Percentiles rank a stretch among this genome's conserved stretches.
Evolutionary conservation across 768 basidiomycete genomes (phyloP).

Genomic region (Mrakia frigida): DNA sequence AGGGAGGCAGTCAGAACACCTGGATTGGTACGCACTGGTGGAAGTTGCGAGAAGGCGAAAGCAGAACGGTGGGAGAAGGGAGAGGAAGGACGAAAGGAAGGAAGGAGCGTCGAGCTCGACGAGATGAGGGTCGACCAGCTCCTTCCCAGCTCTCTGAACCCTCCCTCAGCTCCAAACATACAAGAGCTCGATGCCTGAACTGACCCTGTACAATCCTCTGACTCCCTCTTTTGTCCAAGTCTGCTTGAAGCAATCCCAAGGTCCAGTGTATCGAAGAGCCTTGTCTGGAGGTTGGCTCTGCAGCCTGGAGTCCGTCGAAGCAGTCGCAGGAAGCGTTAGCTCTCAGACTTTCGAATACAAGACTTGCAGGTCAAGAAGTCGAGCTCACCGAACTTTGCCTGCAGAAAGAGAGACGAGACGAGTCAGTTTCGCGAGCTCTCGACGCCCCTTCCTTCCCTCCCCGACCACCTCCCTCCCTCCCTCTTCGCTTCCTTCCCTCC

Average conservation of each 20-base stretch:
- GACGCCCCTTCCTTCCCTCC: not conserved
- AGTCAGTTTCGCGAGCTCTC: constrained; percentile 6
- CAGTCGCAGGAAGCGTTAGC: not conserved
- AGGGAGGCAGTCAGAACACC: not conserved
- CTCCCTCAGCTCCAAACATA: no score
- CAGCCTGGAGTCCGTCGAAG: constrained; percentile 44
- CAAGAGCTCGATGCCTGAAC: constrained; percentile 39
- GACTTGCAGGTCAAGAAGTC: no score
- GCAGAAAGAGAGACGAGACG: not conserved
- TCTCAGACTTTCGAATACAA: not conserved
- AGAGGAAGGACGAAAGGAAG: not conserved
- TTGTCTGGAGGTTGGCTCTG: constrained; percentile 81
- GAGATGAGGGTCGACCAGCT: not conserved
- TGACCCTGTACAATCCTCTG: constrained; percentile 77
- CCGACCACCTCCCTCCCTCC: not conserved
- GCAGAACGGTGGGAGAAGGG: not conserved
- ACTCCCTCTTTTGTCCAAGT: constrained; percentile 79
- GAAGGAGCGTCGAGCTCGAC: not conserved
- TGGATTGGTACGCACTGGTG: no score
- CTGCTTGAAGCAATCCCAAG: constrained; percentile 75
- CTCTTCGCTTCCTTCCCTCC: not conserved
- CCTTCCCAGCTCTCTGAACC: no score
- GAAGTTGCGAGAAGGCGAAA: not conserved
- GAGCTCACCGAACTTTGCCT: constrained; percentile 68
- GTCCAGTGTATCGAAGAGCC: constrained; percentile 69